Evolutionary conservation across 768 basidiomycete genomes (phyloP), one percentile per base, ranked within the genome.

Genomic region (Russula foetens): DNA sequence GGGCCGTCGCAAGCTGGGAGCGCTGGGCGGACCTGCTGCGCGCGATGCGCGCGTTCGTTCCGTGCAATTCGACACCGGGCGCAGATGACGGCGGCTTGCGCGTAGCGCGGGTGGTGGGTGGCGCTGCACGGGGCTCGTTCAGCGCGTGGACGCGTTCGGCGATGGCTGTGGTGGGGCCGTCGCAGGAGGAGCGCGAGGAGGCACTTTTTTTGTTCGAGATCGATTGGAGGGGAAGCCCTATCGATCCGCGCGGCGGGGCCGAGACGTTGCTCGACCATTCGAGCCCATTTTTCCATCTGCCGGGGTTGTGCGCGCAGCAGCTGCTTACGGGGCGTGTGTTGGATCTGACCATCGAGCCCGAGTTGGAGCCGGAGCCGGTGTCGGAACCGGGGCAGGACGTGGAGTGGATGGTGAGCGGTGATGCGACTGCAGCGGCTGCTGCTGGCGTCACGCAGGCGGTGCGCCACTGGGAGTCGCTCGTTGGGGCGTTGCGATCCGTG

Each of bases 281-380:
- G 44, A 62, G 61, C 45, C 61, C 61, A 4, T 62, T 62, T 15
- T 58, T 53, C 46, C 61, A 62, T 50, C 45, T 62, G 38, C 45
- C 45, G 0, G 29, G 28, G n/a, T 46, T 62, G 29, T 62, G 61
- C 39, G 15, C 11, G 2, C 35, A 14, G 15, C 38, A 53, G 17
- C 26, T 62, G 29, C 35, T 45, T 15, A n/a, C 39, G 17, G 21
- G 29, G 45, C 29, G 15, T 39, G 56, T 62, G 48, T 21, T 26
- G 0, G 44, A 48, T 0, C 61, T 62, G 21, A 23, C 7, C 31
- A 14, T 62, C 7, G 56, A 46, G 28, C 43, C 51, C 7, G 61
- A 62, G 7, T 17, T 31, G n/a, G 60, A 62, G 33, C 14, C 8
- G 44, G 58, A 41, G 31, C 29, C 51, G 17, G 21, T 1, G n/a